These are phyloP conservation scores for Prillingera fragicola DNA, from an alignment of 1,284 basidiomycete species.

Conservation along the genomic window DNA sequence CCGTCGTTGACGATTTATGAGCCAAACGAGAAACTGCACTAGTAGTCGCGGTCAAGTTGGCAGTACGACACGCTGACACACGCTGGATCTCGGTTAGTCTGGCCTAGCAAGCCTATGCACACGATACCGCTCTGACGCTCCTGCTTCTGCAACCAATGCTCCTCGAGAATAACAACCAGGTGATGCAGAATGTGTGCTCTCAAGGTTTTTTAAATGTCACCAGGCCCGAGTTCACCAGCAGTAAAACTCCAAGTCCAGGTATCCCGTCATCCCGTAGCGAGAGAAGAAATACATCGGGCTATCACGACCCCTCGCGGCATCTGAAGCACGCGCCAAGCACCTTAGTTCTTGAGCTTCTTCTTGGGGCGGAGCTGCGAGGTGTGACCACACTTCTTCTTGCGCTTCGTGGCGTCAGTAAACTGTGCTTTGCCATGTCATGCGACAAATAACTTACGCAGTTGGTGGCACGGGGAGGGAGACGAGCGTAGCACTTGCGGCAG, in stretches of 20 bases:
- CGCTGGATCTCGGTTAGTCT: too few species aligned
- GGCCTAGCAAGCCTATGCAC: too few species aligned
- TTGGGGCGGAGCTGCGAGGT: slow-evolving; percentile 88
- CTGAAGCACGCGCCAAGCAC: slow-evolving; percentile 13
- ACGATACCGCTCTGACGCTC: too few species aligned
- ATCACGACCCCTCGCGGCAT: slow-evolving; percentile 19
- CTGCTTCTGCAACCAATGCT: too few species aligned
- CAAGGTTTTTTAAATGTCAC: too few species aligned
- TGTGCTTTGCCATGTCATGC: neutral
- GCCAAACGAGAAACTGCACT: too few species aligned
- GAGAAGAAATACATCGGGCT: slow-evolving; percentile 30
- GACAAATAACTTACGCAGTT: slow-evolving; percentile 80
- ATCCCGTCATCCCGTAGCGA: slow-evolving; percentile 9
- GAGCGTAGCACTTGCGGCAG: slow-evolving; percentile 99
- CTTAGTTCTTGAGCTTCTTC: slow-evolving; percentile 79
- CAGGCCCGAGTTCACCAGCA: too few species aligned
- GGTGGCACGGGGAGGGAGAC: slow-evolving; percentile 96
- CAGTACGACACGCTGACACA: too few species aligned
- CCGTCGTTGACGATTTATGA: slow-evolving; percentile 1
- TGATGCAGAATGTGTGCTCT: too few species aligned
- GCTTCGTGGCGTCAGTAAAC: slow-evolving; percentile 19
- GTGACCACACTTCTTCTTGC: slow-evolving; percentile 67
- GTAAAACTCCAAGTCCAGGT: too few species aligned
- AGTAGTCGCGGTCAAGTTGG: too few species aligned
- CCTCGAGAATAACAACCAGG: too few species aligned